Evolutionary conservation across 1,139 yeast species (phyloP).

Genomic region (Nakaseomyces sp.): DNA sequence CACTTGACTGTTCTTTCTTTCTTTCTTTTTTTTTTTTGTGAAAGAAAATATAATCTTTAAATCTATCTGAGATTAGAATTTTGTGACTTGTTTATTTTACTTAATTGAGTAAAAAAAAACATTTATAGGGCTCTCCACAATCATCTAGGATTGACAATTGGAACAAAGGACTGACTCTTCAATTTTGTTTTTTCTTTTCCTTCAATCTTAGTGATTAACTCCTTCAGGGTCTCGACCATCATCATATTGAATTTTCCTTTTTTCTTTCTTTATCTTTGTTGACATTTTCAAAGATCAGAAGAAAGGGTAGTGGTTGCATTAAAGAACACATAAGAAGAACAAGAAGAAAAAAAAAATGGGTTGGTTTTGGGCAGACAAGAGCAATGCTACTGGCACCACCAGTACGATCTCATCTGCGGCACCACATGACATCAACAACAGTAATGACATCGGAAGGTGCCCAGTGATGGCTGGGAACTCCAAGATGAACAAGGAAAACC

Average conservation of each 20-base stretch:
- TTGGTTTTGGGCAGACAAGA: conserved; percentile 72
- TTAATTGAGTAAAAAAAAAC: not conserved
- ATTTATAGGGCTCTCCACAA: not conserved
- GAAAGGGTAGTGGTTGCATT: not conserved
- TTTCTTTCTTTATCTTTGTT: not conserved
- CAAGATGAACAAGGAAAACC: conserved; percentile 16
- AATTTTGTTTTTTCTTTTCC: not conserved
- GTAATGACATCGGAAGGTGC: conserved; percentile 25
- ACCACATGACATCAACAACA: conserved; percentile 37
- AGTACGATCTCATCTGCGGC: conserved; percentile 36
- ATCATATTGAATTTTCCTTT: not conserved
- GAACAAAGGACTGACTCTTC: too few species aligned
- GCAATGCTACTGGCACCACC: too few species aligned
- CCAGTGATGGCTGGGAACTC: conserved; percentile 29
- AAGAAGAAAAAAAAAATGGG: conserved; percentile 43
- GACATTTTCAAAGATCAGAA: not conserved
- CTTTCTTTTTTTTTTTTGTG: not conserved
- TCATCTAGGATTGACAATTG: too few species aligned
- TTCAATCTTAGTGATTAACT: not conserved
- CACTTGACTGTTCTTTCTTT: not conserved
- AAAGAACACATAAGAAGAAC: not conserved
- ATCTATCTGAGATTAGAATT: not conserved
- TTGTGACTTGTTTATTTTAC: not conserved
- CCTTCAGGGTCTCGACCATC: not conserved
- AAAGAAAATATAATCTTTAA: too few species aligned